Evolutionary conservation across 768 basidiomycete genomes (phyloP).

Genomic region (Pleurotus pulmonarius): DNA sequence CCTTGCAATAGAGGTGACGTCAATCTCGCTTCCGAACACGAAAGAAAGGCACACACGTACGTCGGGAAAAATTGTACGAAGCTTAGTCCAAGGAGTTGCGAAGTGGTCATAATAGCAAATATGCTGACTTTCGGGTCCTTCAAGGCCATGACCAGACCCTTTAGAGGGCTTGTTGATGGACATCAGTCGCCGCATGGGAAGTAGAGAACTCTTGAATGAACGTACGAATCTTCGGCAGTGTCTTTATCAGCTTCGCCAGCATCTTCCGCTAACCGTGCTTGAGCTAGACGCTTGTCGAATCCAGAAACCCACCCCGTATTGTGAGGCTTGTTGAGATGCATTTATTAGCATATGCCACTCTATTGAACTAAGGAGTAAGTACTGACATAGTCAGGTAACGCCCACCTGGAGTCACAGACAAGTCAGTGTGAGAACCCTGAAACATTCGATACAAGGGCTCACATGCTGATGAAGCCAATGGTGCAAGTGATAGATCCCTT

Average conservation of each 20-base stretch:
- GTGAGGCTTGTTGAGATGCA: conserved; percentile 35
- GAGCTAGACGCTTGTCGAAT: conserved; percentile 53
- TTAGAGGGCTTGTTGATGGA: conserved; percentile 32
- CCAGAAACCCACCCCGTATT: conserved; percentile 59
- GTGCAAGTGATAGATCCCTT: conserved; percentile 64
- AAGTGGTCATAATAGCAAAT: conserved; percentile 48
- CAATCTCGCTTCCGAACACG: background rate
- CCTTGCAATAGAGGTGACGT: conserved; percentile 20
- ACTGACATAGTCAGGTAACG: conserved; percentile 57
- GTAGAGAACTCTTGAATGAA: background rate
- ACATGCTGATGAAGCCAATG: conserved; percentile 55
- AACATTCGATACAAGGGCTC: conserved; percentile 11
- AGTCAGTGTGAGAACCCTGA: background rate
- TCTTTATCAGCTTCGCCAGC: conserved; percentile 66
- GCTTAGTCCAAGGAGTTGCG: conserved; percentile 52
- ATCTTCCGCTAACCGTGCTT: conserved; percentile 64
- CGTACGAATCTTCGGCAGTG: conserved; percentile 53
- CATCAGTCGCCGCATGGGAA: background rate
- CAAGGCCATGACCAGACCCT: conserved; percentile 53
- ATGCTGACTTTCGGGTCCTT: conserved; percentile 51
- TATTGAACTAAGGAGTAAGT: background rate
- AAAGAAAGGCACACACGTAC: conserved; percentile 19
- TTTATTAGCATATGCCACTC: too few relatives aligned
- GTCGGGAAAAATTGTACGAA: conserved; percentile 61
- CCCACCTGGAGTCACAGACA: conserved; percentile 33